Percentiles rank a stretch among this genome's conserved stretches.
Conservation (phyloP, 1,139 yeast genomes). For the Geotrichum fermentans region DNA sequence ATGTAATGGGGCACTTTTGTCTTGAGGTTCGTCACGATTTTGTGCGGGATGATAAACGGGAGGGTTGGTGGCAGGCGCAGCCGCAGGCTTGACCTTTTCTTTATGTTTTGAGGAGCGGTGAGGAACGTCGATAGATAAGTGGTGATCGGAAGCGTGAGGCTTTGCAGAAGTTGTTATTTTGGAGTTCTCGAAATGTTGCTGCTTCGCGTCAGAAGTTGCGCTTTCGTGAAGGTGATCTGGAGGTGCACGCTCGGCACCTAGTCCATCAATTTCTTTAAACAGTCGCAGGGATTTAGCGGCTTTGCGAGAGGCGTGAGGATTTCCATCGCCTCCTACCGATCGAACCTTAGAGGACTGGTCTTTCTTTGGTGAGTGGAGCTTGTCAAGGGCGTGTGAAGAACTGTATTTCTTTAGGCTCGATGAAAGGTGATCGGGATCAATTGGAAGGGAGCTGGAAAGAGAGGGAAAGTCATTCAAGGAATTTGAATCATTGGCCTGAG, state of each 20-base stretch:
- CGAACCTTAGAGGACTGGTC: background rate
- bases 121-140: too few relatives aligned
- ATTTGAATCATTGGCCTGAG: background rate
- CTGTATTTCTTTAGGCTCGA: background rate
- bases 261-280: conserved; percentile 37
- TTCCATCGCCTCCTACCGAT: background rate
- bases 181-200: too few relatives aligned
- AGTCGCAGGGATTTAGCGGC: conserved; percentile 50
- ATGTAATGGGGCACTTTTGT: background rate
- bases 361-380: background rate
- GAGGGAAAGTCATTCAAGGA: background rate
- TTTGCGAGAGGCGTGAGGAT: conserved; percentile 40
- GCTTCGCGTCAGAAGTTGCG: background rate
- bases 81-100: background rate
- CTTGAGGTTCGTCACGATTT: background rate
- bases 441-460: background rate
- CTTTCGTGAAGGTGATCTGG: background rate
- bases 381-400: background rate
- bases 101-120: background rate
- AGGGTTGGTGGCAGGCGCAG: background rate
- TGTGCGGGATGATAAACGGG: background rate
- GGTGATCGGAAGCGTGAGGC: too few relatives aligned
- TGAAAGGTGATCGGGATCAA: background rate
- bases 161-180: too few relatives aligned
- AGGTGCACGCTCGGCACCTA: background rate